Conservation (phyloP, 2,329 filamentous ascomycete species). For the Orbilia ellipsospora region DNA sequence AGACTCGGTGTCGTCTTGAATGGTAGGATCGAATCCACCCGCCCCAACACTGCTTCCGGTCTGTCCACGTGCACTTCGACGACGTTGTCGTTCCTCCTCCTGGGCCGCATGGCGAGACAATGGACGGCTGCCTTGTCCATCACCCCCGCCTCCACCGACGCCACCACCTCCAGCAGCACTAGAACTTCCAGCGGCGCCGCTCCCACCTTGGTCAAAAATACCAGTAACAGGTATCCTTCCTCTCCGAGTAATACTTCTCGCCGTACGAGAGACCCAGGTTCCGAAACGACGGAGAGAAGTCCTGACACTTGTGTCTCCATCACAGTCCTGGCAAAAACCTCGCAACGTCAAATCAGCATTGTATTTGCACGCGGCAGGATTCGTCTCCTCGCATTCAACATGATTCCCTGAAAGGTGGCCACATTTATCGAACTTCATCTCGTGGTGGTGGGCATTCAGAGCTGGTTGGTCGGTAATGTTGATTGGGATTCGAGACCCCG, state of each 20-base stretch:
- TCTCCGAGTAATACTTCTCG: conserved; percentile 23
- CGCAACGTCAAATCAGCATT: background rate
- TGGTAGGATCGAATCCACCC: conserved; percentile 41
- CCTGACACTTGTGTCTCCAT: background rate
- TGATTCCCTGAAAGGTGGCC: conserved; percentile 2
- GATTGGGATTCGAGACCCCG: conserved; percentile 16
- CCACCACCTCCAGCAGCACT: background rate
- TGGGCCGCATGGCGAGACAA: conserved; percentile 7
- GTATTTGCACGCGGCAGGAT: conserved; percentile 5
- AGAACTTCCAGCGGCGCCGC: background rate
- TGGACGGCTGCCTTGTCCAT: conserved; percentile 1
- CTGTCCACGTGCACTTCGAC: conserved; percentile 20
- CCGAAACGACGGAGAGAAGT: conserved; percentile 25
- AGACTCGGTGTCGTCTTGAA: conserved; percentile 46
- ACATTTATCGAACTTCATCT: conserved; percentile 27
- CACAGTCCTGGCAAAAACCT: background rate
- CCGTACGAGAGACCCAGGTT: conserved; percentile 26
- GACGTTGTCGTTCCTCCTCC: background rate
- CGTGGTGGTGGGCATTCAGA: conserved; percentile 25
- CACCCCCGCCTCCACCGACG: conserved; percentile 7
- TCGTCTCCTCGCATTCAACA: conserved; percentile 39
- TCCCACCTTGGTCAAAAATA: conserved; percentile 5
- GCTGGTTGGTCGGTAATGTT: conserved; percentile 19
- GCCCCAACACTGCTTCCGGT: conserved; percentile 47
- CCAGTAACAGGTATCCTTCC: background rate